Conservation (phyloP, 352 stramenopile genomes). For the Globisporangium viniferum region DNA sequence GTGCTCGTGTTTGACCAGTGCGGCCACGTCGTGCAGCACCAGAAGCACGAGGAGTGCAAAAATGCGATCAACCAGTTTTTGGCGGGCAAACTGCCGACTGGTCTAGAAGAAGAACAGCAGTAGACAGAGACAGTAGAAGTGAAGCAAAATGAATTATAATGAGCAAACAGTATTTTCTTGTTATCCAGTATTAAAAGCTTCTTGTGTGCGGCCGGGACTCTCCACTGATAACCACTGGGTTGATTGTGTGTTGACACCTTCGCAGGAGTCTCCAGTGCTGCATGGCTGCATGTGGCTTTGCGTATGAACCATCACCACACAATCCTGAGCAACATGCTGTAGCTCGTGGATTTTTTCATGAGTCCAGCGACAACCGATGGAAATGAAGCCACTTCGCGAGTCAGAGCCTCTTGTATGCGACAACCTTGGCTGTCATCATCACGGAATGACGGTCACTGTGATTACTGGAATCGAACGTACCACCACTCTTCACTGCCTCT, state of each 20-base stretch:
- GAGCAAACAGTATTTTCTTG: no score
- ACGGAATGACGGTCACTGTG: constrained; percentile 5
- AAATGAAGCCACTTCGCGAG: neutral
- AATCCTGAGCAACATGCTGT: neutral
- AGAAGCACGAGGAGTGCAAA: neutral
- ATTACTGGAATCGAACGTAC: neutral
- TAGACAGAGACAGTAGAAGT: neutral
- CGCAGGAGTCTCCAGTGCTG: no score
- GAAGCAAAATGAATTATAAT: no score
- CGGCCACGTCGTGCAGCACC: constrained; percentile 12
- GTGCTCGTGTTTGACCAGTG: constrained; percentile 56
- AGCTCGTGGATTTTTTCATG: neutral
- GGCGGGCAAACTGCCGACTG: neutral
- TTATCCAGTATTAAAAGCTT: no score
- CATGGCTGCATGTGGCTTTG: no score
- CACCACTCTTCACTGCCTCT: neutral
- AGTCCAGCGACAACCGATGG: neutral
- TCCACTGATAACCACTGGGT: no score
- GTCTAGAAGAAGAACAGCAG: neutral
- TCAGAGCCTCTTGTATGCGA: neutral
- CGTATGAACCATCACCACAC: no score
- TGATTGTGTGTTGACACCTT: no score
- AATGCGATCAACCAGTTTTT: neutral
- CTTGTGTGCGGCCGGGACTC: no score
- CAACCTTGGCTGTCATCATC: neutral